phyloP scores from a whole-genome alignment of 2,329 filamentous ascomycete genomes.

The Aspergillus hortae region DNA sequence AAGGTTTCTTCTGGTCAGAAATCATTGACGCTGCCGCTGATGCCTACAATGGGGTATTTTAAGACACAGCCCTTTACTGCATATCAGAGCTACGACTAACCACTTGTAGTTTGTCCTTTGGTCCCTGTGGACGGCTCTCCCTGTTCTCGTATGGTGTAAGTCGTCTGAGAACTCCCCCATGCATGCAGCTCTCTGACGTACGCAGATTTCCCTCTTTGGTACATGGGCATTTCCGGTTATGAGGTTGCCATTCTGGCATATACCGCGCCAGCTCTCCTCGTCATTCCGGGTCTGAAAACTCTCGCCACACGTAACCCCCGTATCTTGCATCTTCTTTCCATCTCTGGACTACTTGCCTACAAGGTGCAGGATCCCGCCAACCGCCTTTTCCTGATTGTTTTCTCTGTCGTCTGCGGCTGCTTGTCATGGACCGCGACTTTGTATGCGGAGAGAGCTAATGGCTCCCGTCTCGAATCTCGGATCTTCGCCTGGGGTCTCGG shows the following conservation, averaged over 20 bases:
- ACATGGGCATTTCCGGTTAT: constrained; percentile 98
- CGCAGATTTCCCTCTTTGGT: constrained; percentile 89
- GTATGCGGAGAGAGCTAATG: constrained; percentile 71
- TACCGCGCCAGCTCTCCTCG: constrained; percentile 74
- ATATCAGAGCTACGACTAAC: constrained; percentile 19
- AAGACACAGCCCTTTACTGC: neutral
- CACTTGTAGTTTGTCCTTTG: constrained; percentile 78
- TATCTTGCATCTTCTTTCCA: constrained; percentile 70
- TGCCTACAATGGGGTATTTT: constrained; percentile 80
- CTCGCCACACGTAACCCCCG: constrained; percentile 67
- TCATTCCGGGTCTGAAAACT: constrained; percentile 64
- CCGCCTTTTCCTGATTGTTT: constrained; percentile 76
- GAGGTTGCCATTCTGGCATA: constrained; percentile 85
- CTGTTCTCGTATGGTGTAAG: constrained; percentile 90
- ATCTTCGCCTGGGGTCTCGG: constrained; percentile 78
- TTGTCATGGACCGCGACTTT: constrained; percentile 81
- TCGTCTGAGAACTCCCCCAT: constrained; percentile 17
- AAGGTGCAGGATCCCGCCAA: constrained; percentile 66
- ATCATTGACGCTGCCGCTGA: constrained; percentile 79
- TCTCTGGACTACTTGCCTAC: constrained; percentile 76
- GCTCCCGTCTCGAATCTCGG: constrained; percentile 73
- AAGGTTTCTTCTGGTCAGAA: constrained; percentile 69
- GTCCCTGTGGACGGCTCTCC: constrained; percentile 87
- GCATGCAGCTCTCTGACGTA: constrained; percentile 14
- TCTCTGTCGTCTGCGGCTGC: constrained; percentile 75